Evolutionary conservation across 148 eudicot genomes (phyloP).

Genomic region (Chenopodium quinoa): DNA sequence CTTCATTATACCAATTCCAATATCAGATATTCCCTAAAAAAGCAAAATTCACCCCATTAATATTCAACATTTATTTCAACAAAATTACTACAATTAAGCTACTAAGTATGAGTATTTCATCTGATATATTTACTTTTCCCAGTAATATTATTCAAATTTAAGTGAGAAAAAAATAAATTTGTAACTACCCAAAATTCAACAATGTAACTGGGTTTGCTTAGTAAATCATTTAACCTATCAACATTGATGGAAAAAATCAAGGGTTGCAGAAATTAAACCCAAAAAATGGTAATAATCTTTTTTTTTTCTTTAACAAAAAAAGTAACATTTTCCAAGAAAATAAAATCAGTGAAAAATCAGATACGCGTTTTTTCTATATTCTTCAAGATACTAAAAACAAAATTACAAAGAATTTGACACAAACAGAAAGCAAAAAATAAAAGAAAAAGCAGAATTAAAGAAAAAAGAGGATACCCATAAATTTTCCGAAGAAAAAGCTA

Average conservation of each 20-base stretch:
- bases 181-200: conserved; percentile 1
- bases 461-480: conserved; percentile 36
- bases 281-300: background rate
- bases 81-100: background rate
- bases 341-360: background rate
- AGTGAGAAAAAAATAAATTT: background rate
- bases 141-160: background rate
- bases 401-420: background rate
- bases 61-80: background rate
- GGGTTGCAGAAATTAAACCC: conserved; percentile 18
- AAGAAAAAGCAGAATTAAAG: conserved; percentile 19
- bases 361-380: background rate
- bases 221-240: conserved; percentile 7
- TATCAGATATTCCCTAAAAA: conserved; percentile 8
- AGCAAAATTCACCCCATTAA: background rate
- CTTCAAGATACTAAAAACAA: background rate
- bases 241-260: conserved; percentile 7
- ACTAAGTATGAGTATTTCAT: background rate
- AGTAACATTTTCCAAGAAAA: background rate
- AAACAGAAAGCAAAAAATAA: background rate
- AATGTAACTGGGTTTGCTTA: conserved; percentile 1
- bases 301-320: background rate
- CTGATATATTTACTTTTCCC: too few species aligned
- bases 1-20: conserved; percentile 32
- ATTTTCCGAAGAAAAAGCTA: conserved; percentile 27